Evolutionary conservation across 192 early-diverging fungal species (phyloP).

Genomic region (Backusella tuberculispora): DNA sequence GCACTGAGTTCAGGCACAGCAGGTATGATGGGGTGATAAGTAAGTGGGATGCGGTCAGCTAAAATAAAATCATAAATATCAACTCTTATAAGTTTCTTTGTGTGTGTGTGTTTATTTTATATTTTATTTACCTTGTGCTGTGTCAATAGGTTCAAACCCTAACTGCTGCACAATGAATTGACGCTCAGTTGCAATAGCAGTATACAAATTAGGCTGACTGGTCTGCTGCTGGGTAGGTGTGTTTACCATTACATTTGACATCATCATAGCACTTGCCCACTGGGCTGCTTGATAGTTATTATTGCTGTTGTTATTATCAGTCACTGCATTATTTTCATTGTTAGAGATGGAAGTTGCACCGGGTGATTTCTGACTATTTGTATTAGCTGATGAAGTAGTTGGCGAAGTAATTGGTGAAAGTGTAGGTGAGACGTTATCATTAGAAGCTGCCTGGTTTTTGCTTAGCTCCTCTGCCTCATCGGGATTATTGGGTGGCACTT

Average conservation of each 20-base stretch:
- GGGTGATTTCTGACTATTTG: conserved; percentile 1
- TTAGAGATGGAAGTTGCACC: not conserved
- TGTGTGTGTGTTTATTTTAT: not conserved
- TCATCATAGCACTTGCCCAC: conserved; percentile 36
- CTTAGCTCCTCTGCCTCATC: conserved; percentile 16
- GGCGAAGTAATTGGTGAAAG: not conserved
- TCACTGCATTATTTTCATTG: not conserved
- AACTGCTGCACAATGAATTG: conserved; percentile 38
- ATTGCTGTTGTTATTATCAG: not conserved
- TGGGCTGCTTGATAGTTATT: conserved; percentile 29
- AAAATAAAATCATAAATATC: conserved; percentile 7
- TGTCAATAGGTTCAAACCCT: conserved; percentile 12
- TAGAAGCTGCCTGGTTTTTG: not conserved
- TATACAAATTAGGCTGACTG: conserved; percentile 15
- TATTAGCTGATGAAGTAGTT: conserved; percentile 3
- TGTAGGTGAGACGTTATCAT: not conserved
- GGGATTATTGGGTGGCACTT: conserved; percentile 26
- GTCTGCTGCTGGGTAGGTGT: conserved; percentile 32
- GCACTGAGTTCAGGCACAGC: conserved; percentile 70
- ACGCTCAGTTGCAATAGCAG: conserved; percentile 35
- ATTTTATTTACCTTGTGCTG: conserved; percentile 8
- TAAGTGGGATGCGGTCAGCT: conserved; percentile 48
- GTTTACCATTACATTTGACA: conserved; percentile 43
- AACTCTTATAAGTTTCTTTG: not conserved
- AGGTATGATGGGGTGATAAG: conserved; percentile 70